A percentile compares a stretch with the other conserved stretches of the same genome.
Evolutionary conservation across 2,329 filamentous ascomycete species (phyloP).

Genomic region (Bipolaris zeicola): DNA sequence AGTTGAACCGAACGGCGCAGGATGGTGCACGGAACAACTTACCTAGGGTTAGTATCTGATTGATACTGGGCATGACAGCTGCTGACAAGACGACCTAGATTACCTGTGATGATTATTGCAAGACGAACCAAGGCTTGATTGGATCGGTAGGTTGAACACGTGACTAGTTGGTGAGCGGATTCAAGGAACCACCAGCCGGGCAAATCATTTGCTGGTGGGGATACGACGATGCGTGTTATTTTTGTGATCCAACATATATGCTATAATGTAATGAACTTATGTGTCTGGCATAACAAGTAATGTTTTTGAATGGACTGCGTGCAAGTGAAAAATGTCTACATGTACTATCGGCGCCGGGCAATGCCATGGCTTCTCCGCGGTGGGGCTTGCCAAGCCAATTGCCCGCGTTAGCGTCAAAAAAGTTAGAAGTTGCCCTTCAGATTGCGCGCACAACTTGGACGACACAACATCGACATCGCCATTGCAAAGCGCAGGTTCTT

Average conservation of each 20-base stretch:
- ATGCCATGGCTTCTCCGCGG: conserved; percentile 15
- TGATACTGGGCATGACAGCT: neutral
- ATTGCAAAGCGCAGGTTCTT: neutral
- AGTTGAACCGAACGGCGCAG: conserved; percentile 11
- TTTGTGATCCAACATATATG: neutral
- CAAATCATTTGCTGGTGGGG: neutral
- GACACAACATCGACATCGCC: neutral
- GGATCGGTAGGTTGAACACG: neutral
- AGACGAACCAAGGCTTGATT: conserved; percentile 19
- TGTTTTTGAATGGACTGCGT: neutral
- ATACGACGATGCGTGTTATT: neutral
- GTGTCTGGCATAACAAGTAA: neutral
- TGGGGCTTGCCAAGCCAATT: conserved; percentile 12
- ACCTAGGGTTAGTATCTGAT: conserved; percentile 2
- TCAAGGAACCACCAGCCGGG: neutral
- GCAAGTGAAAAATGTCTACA: neutral
- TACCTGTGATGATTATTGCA: conserved; percentile 24
- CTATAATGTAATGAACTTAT: neutral
- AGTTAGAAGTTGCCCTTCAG: conserved; percentile 21
- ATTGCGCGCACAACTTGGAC: conserved; percentile 8
- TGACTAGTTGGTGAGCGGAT: too few relatives aligned
- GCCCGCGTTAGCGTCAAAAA: conserved; percentile 24
- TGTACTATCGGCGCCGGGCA: neutral
- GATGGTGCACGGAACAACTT: conserved; percentile 16
- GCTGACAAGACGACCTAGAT: neutral